Base-by-base conservation (phyloP, 768 basidiomycete species). In the Russula ochroleuca region DNA sequence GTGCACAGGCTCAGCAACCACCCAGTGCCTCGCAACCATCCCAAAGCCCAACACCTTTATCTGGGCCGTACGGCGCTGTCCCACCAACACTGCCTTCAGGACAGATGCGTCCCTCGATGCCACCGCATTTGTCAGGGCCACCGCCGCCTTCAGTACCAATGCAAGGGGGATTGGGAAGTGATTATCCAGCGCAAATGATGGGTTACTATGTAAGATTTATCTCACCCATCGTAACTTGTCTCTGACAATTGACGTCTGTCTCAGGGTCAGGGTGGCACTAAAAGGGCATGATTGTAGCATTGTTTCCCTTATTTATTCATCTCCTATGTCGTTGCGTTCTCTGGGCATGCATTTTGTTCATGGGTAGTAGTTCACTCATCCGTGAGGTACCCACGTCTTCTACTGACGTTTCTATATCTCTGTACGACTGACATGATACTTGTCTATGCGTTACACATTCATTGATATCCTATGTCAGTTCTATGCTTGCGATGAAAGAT, bases 101-200 rank as follows among this genome's bases (percentile, higher is more conserved):
- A 35, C 76, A 72, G 43, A 76, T 80, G 72, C 80, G 79, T 72
- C 79, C 78, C 28, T 74, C 77, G 8, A 76, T 79, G 50, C 78
- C 81, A 3, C 76, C 80, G 64, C 74, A 78, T 41, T 76, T 78
- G 14, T 74, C 80, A 47, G 75, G 73, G 33, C 73, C 76, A 13
- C 78, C 80, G 7, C 66, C 66, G 9, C 50, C 66, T 17, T 38
- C 59, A 33, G 59, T 67, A 35, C 68, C 65, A 8, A 67, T 67
- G 62, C 67, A 67, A 47, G 25, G 61, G 31, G 65, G 65, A 10
- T 23, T 65, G 59, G 63, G 63, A 45, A 38, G 61, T 17, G 67
- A 68, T 40, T 78, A 76, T 53, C 87, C 85, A 67, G 84, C 85
- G 68, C 84, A 87, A 68, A 73, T 89, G 49, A 86, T 90, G 84